phyloP scores from a whole-genome alignment of 2,329 filamentous ascomycete species.

The Claviceps sorghi region DNA sequence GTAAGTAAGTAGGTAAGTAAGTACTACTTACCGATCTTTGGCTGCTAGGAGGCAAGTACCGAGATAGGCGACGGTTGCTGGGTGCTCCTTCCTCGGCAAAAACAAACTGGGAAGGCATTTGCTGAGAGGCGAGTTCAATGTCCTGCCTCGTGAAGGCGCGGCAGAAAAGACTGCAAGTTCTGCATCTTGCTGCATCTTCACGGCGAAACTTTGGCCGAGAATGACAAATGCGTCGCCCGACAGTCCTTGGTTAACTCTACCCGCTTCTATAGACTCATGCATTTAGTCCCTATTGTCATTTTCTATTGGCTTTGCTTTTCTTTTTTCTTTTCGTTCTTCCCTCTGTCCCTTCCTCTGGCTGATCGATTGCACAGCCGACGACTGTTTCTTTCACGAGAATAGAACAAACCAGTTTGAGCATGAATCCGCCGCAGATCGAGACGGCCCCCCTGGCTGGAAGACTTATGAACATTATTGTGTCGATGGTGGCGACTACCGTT shows the following conservation, averaged over 20 bases:
- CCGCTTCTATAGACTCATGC: not conserved
- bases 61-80: not conserved
- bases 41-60: too few species aligned
- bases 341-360: not conserved
- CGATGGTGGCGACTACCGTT: constrained; percentile 19
- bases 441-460: not conserved
- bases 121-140: not conserved
- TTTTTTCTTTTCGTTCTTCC: not conserved
- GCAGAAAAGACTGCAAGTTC: not conserved
- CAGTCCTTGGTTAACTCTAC: not conserved
- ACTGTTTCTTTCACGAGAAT: not conserved
- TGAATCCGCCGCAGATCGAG: not conserved
- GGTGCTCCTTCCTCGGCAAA: not conserved
- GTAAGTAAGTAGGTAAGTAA: too few species aligned
- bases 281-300: not conserved
- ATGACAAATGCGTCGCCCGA: not conserved
- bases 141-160: not conserved
- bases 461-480: constrained; percentile 6
- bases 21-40: too few species aligned
- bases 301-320: not conserved
- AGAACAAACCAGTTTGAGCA: not conserved
- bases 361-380: not conserved
- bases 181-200: not conserved
- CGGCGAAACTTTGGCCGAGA: not conserved
- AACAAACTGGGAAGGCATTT: not conserved